These are phyloP conservation scores for Cutaneotrichosporon curvatum DNA, from an alignment of 1,284 basidiomycete species.

Conservation along the genomic window DNA sequence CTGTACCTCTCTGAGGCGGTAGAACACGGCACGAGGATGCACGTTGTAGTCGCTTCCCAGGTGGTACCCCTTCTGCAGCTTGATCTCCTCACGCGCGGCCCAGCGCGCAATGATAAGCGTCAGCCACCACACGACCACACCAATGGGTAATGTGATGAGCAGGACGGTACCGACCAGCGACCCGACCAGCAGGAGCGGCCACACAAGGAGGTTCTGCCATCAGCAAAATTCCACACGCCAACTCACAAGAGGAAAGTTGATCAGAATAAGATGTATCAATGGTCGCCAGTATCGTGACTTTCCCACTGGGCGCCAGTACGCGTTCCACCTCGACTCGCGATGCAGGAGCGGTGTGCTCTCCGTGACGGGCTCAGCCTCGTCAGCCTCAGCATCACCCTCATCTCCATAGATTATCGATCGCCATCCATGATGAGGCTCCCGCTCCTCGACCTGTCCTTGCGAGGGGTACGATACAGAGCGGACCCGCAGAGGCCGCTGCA, in stretches of 20 bases:
- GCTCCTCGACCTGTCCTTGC: too few relatives aligned
- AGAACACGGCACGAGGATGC: constrained; percentile 24
- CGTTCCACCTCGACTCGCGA: constrained; percentile 5
- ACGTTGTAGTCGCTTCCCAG: not conserved
- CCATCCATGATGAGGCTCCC: too few relatives aligned
- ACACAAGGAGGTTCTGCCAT: constrained; percentile 38
- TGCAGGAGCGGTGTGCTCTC: not conserved
- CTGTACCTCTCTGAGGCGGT: constrained; percentile 17
- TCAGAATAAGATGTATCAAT: constrained; percentile 31
- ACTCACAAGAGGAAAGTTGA: constrained; percentile 45
- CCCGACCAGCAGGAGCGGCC: constrained; percentile 41
- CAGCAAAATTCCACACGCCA: not conserved
- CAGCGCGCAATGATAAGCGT: constrained; percentile 42
- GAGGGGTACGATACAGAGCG: too few relatives aligned
- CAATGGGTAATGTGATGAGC: constrained; percentile 43
- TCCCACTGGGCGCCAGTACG: constrained; percentile 34
- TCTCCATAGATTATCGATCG: constrained; percentile 2
- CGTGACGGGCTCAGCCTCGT: constrained; percentile 1
- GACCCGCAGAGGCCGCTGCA: too few relatives aligned
- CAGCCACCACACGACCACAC: constrained; percentile 43
- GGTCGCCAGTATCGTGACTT: constrained; percentile 32
- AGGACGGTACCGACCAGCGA: constrained; percentile 43
- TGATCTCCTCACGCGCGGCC: constrained; percentile 36
- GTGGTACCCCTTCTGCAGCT: constrained; percentile 8
- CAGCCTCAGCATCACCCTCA: not conserved